Conservation (phyloP, 805 yeast genomes). For the Lipomyces japonicus region DNA sequence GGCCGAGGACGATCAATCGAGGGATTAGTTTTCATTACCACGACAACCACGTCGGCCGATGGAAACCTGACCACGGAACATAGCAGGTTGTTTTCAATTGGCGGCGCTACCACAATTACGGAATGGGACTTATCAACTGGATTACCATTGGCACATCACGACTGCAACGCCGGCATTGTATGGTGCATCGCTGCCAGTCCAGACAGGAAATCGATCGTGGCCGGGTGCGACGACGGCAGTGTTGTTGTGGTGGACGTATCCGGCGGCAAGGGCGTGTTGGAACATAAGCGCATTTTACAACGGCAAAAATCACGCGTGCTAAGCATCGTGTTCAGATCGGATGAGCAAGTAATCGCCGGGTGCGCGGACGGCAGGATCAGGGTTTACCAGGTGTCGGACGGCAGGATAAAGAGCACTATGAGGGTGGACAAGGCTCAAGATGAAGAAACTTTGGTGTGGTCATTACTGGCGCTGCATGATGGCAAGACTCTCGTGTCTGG, state of each 20-base stretch:
- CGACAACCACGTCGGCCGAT: neutral
- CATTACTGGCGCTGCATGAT: conserved; percentile 59
- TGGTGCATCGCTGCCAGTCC: conserved; percentile 79
- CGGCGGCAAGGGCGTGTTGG: conserved; percentile 81
- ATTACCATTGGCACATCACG: conserved; percentile 66
- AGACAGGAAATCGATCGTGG: conserved; percentile 62
- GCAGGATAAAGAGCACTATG: conserved; percentile 77
- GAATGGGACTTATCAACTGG: conserved; percentile 87
- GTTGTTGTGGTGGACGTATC: conserved; percentile 79
- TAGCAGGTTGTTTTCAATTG: conserved; percentile 88
- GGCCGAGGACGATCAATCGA: conserved; percentile 82
- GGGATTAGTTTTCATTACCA: conserved; percentile 49
- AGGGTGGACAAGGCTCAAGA: conserved; percentile 84
- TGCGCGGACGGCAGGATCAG: conserved; percentile 92
- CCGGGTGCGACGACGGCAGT: conserved; percentile 94
- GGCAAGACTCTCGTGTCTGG: conserved; percentile 83
- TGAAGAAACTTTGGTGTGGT: conserved; percentile 91
- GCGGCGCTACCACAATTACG: conserved; percentile 85
- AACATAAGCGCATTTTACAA: conserved; percentile 69
- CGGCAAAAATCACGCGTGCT: conserved; percentile 74
- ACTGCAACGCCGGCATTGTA: conserved; percentile 87
- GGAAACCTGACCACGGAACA: too few relatives aligned
- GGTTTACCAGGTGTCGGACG: conserved; percentile 64
- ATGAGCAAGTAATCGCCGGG: conserved; percentile 75
- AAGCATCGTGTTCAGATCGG: conserved; percentile 69